phyloP scores from a whole-genome alignment of 495 filamentous ascomycete genomes.

The Melanomma pulvis-pyrius region DNA sequence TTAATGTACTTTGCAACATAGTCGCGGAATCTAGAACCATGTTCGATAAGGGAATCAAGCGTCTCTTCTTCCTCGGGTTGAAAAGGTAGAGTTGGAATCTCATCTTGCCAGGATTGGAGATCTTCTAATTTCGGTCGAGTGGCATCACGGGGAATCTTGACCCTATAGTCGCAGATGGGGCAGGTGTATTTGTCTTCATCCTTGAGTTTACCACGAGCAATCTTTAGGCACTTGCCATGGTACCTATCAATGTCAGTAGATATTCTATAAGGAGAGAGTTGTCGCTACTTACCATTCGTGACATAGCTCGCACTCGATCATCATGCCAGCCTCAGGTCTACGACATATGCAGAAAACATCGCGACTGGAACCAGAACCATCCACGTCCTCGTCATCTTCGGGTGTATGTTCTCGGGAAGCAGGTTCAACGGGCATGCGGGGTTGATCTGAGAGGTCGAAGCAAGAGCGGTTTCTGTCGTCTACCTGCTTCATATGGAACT shows the following conservation, averaged over 20 bases:
- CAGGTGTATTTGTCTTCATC: slow-evolving; percentile 99
- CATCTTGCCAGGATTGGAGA: slow-evolving; percentile 81
- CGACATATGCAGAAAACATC: slow-evolving; percentile 99
- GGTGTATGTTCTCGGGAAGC: slow-evolving; percentile 83
- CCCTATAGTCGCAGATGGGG: slow-evolving; percentile 95
- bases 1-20: slow-evolving; percentile 82
- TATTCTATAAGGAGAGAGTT: neutral
- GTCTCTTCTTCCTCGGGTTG: slow-evolving; percentile 93
- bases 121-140: slow-evolving; percentile 95
- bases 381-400: slow-evolving; percentile 61
- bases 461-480: slow-evolving; percentile 84
- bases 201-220: slow-evolving; percentile 94
- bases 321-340: slow-evolving; percentile 91
- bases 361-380: slow-evolving; percentile 57
- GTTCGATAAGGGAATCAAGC: slow-evolving; percentile 78
- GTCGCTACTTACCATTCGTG: slow-evolving; percentile 84
- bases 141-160: slow-evolving; percentile 98
- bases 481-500: slow-evolving; percentile 91
- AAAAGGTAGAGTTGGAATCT: slow-evolving; percentile 82
- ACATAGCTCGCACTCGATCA: slow-evolving; percentile 98
- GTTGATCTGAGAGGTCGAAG: slow-evolving; percentile 90
- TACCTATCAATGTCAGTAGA: slow-evolving; percentile 62
- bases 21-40: slow-evolving; percentile 79
- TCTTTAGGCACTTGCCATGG: slow-evolving; percentile 97
- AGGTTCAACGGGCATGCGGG: slow-evolving; percentile 87